Evolutionary conservation across 2,329 filamentous ascomycete genomes (phyloP).

Genomic region (Ophiocordyceps camponoti-leonardi): DNA sequence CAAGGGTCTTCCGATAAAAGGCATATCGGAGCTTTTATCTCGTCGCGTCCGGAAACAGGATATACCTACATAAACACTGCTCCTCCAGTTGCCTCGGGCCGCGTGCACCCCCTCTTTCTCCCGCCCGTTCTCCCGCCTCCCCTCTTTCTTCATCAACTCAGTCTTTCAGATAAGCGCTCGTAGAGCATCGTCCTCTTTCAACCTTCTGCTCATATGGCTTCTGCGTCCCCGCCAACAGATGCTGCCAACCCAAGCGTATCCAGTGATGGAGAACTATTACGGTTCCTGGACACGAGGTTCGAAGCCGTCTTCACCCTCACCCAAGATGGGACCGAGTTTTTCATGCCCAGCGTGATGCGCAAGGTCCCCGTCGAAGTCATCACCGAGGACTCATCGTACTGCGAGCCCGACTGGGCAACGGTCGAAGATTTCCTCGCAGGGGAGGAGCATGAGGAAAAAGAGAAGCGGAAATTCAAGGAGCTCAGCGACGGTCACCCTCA

Average conservation of each 20-base stretch:
- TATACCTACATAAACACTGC: too few species aligned
- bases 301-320: slow-evolving; percentile 7
- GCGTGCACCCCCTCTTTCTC: too few species aligned
- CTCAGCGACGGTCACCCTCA: slow-evolving; percentile 1
- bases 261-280: background rate
- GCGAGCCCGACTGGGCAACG: slow-evolving; percentile 13
- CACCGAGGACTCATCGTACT: slow-evolving; percentile 12
- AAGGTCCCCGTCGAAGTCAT: slow-evolving; percentile 12
- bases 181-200: too few species aligned
- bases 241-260: background rate
- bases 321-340: slow-evolving; percentile 8
- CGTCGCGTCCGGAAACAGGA: too few species aligned
- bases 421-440: slow-evolving; percentile 11
- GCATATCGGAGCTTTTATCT: too few species aligned
- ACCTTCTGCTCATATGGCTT: too few species aligned
- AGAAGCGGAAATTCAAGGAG: slow-evolving; percentile 5
- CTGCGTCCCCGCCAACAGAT: too few species aligned
- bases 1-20: too few species aligned
- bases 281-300: slow-evolving; percentile 1
- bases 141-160: too few species aligned
- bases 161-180: too few species aligned
- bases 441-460: slow-evolving; percentile 7
- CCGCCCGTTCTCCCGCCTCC: too few species aligned
- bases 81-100: too few species aligned
- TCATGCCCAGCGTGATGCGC: slow-evolving; percentile 8